Conservation (phyloP, 768 basidiomycete genomes). For the Obba rivulosa region DNA sequence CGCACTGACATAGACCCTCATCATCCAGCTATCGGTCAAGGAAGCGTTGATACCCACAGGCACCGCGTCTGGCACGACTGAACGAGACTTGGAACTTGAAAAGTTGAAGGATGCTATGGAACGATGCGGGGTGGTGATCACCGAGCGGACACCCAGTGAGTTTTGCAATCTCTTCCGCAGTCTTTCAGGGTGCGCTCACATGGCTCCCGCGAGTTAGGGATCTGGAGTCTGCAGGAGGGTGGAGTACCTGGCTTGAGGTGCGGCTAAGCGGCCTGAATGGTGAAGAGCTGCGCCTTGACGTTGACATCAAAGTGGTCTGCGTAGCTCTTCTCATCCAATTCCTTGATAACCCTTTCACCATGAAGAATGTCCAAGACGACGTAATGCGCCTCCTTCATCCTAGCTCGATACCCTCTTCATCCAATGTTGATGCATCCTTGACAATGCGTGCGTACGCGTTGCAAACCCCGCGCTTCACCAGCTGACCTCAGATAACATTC, state of each 20-base stretch:
- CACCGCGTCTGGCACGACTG: slow-evolving; percentile 65
- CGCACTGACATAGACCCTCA: slow-evolving; percentile 66
- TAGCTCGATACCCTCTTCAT: slow-evolving; percentile 31
- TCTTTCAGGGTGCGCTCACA: neutral
- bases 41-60: slow-evolving; percentile 83
- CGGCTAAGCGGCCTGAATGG: slow-evolving; percentile 41
- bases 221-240: too few species aligned
- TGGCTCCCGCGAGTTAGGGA: slow-evolving; percentile 37
- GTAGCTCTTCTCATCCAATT: slow-evolving; percentile 46
- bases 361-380: slow-evolving; percentile 78
- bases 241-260: slow-evolving; percentile 40
- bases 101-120: slow-evolving; percentile 86
- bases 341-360: slow-evolving; percentile 56
- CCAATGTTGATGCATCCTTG: slow-evolving; percentile 43
- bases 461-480: too few species aligned
- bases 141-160: slow-evolving; percentile 84
- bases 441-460: slow-evolving; percentile 48
- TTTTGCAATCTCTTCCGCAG: slow-evolving; percentile 2
- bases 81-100: slow-evolving; percentile 82
- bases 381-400: slow-evolving; percentile 61
- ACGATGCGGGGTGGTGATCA: slow-evolving; percentile 84
- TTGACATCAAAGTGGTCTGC: slow-evolving; percentile 49
- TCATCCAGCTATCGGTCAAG: slow-evolving; percentile 97
- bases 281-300: slow-evolving; percentile 55
- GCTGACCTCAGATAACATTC: too few species aligned